A percentile compares a stretch with the other conserved stretches of the same genome.
These are phyloP conservation scores for Tetrahymena thermophila DNA, from an alignment of 73 alveolate genomes.

Conservation along the genomic window DNA sequence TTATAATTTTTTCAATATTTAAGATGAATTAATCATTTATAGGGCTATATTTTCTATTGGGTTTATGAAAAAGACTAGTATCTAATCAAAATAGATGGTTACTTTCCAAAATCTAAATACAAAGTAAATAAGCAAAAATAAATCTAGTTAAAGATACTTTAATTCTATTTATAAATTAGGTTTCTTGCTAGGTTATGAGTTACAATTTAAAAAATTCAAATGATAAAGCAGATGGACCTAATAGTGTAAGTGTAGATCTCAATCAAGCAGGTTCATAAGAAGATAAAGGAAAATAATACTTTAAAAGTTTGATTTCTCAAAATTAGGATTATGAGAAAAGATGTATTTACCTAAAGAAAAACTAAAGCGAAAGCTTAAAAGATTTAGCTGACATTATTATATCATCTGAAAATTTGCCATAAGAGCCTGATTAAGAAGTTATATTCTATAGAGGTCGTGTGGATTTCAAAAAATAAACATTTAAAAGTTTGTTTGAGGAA, in stretches of 20 bases:
- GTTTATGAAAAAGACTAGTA: background rate
- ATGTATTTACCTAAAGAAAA: background rate
- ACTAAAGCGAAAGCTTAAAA: background rate
- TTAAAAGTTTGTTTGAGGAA: background rate
- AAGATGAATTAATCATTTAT: background rate
- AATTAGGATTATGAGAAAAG: background rate
- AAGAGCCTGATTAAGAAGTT: background rate
- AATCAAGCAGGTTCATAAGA: background rate
- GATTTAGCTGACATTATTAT: background rate
- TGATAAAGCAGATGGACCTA: background rate
- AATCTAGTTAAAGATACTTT: too few relatives aligned
- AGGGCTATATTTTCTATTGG: background rate
- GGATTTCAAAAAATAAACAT: background rate
- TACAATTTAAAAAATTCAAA: background rate
- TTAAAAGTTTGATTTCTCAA: background rate
- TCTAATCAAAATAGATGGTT: background rate
- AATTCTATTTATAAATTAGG: background rate
- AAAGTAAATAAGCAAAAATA: background rate
- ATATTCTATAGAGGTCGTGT: background rate
- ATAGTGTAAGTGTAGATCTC: background rate
- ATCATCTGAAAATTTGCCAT: background rate
- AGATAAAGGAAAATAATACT: background rate
- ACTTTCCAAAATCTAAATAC: background rate
- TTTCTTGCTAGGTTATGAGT: background rate
- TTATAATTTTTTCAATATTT: background rate